Evolutionary conservation across 1,139 yeast species (phyloP), one percentile per base, ranked within the genome.

Genomic region (Yamadazyma dendronema): DNA sequence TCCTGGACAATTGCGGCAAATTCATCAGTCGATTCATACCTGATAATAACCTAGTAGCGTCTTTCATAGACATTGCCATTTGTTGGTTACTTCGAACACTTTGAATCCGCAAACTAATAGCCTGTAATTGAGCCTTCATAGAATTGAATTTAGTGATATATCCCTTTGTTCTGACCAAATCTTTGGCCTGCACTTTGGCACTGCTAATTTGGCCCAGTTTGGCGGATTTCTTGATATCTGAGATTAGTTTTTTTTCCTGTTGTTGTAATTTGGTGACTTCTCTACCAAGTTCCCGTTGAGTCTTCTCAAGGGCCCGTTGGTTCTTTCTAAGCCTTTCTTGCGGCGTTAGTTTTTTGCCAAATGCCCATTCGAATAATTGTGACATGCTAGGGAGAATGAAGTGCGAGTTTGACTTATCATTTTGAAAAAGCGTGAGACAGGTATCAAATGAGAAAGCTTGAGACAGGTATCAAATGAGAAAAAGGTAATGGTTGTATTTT

Each of bases 101-200:
- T 41, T 92, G 97, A 44, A 92, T 84, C 42, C 98, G 70, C 47
- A 92, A 71, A 22, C 95, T 83, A 37, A 92, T 90, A 2, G 97
- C 97, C 63, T 94, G 98, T 39, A 92, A 65, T 62, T 90, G 97
- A 2, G 96, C 90, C 62, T 84, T 85, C 97, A 92, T 92, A 43
- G 84, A 82, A 56, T 87, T 87, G 64, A 92, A 94, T 65, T 92
- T 92, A 49, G 81, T 84, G 43, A 89, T 79, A 56, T 86, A 82
- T 41, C 73, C 77, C 53, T 90, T 76, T 2, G 98, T 92, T 42
- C 99, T 73, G 17, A 92, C 89, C 42, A 92, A 72, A 59, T 94
- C 99, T 59, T 88, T 87, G 21, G 97, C 97, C 68, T 92, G 96
- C 27, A 94, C 85, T 64, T 87, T 89, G 39, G 95, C 90, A 28